phyloP scores from a whole-genome alignment of 257 asterid species.

The Capsicum chinense region DNA sequence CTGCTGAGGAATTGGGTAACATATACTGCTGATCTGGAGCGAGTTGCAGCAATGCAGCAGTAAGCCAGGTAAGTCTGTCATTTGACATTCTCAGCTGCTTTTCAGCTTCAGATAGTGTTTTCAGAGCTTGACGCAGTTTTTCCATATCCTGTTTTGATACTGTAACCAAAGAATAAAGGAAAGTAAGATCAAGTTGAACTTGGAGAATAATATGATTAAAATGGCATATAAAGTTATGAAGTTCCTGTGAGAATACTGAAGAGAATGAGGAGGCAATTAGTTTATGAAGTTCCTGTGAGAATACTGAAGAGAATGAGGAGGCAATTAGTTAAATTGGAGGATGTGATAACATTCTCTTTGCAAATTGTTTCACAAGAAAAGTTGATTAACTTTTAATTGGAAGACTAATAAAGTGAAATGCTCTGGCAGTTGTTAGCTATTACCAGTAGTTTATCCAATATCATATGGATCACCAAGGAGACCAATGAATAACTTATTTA shows the following conservation, averaged over 20 bases:
- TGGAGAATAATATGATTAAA: slow-evolving; percentile 8
- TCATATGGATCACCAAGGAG: slow-evolving; percentile 23
- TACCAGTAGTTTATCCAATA: not conserved
- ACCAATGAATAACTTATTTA: not conserved
- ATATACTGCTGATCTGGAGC: slow-evolving; percentile 92
- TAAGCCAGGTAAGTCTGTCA: slow-evolving; percentile 92
- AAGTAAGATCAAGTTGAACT: slow-evolving; percentile 8
- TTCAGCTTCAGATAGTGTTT: slow-evolving; percentile 95
- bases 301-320: slow-evolving; percentile 25
- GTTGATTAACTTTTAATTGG: not conserved
- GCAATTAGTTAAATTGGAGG: not conserved
- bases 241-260: slow-evolving; percentile 27
- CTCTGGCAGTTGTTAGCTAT: not conserved
- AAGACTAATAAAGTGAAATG: not conserved
- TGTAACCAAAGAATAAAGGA: slow-evolving; percentile 41
- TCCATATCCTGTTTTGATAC: slow-evolving; percentile 91
- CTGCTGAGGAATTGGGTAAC: slow-evolving; percentile 71
- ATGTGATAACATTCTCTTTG: not conserved
- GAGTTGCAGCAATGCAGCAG: slow-evolving; percentile 92
- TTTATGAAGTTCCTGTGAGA: slow-evolving; percentile 21
- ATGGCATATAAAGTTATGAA: not conserved
- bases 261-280: slow-evolving; percentile 9
- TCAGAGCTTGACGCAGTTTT: slow-evolving; percentile 88
- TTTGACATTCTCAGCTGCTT: slow-evolving; percentile 91
- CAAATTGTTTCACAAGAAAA: slow-evolving; percentile 15